Conservation (phyloP, 2,329 filamentous ascomycete species). For the Botryosphaeria dothidea region DNA sequence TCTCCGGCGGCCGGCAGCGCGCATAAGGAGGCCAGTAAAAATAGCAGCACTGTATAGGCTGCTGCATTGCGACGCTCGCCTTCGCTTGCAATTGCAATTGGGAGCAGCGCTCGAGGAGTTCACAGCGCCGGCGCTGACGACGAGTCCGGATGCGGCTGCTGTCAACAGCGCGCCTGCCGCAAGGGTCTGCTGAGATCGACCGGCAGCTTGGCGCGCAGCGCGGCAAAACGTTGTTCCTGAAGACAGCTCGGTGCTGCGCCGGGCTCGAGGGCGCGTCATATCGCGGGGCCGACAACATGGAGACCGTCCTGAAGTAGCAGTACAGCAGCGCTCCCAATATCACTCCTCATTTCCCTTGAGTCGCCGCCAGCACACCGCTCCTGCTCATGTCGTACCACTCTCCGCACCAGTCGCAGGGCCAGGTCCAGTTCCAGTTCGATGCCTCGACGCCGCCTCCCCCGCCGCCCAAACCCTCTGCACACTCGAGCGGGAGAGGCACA, state of each 20-base stretch:
- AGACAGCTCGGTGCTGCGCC: background rate
- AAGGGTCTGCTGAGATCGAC: background rate
- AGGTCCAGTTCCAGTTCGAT: constrained; percentile 42
- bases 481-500: constrained; percentile 44
- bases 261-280: background rate
- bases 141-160: background rate
- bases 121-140: background rate
- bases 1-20: background rate
- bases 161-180: background rate
- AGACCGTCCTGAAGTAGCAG: constrained; percentile 7
- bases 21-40: constrained; percentile 2
- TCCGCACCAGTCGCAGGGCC: constrained; percentile 28
- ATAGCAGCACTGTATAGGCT: background rate
- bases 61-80: background rate
- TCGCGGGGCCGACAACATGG: constrained; percentile 12
- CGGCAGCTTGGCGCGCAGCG: background rate
- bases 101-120: background rate
- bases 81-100: background rate
- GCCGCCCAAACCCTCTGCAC: constrained; percentile 45
- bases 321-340: constrained; percentile 16
- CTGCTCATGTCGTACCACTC: constrained; percentile 40
- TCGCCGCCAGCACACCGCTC: constrained; percentile 8
- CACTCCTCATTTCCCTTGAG: constrained; percentile 6
- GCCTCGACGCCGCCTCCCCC: constrained; percentile 49
- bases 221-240: background rate